Evolutionary conservation across 2,329 filamentous ascomycete species (phyloP).

Genomic region (Coniochaeta ligniaria): DNA sequence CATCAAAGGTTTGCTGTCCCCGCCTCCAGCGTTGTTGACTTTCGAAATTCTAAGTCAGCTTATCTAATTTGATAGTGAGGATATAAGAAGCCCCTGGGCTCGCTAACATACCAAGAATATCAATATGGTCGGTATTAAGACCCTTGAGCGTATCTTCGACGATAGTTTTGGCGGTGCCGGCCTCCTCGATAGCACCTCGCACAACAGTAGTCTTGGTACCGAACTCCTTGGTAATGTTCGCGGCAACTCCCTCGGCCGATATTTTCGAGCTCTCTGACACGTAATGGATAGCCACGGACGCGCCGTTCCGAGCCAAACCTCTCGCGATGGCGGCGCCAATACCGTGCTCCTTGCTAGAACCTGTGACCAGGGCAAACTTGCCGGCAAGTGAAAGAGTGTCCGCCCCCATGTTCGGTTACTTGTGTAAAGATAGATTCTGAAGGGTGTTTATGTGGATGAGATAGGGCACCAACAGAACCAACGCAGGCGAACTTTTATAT

Average conservation of each 20-base stretch:
- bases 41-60: not conserved
- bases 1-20: constrained; percentile 6
- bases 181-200: constrained; percentile 10
- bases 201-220: constrained; percentile 11
- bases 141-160: constrained; percentile 15
- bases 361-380: constrained; percentile 27
- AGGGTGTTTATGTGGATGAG: not conserved
- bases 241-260: constrained; percentile 9
- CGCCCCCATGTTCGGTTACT: constrained; percentile 2
- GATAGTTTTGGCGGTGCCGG: constrained; percentile 10
- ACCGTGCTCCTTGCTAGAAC: constrained; percentile 24
- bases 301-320: constrained; percentile 14
- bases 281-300: constrained; percentile 14
- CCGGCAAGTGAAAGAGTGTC: constrained; percentile 22
- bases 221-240: constrained; percentile 7
- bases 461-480: not conserved
- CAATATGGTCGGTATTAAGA: constrained; percentile 15
- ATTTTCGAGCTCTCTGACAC: constrained; percentile 10
- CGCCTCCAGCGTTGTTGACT: constrained; percentile 19
- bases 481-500: not conserved
- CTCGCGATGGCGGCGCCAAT: constrained; percentile 25
- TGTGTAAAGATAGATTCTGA: not conserved
- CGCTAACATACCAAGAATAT: constrained; percentile 17
- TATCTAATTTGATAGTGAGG: not conserved
- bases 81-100: not conserved